phyloP scores from a whole-genome alignment of 768 basidiomycete genomes.

The Lactarius evosmus region DNA sequence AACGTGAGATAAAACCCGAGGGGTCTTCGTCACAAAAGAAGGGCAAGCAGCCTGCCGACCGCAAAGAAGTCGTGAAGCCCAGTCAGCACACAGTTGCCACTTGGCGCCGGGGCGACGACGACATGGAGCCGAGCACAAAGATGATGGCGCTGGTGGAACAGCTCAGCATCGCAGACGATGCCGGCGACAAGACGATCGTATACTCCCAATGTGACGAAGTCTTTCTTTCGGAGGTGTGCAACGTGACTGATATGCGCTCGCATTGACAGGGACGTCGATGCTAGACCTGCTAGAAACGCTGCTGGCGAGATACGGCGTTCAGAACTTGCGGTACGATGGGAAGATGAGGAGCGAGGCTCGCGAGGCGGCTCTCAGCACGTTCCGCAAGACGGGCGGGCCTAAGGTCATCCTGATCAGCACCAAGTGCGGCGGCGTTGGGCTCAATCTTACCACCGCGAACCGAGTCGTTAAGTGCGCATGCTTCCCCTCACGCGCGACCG shows the following conservation, averaged over 20 bases:
- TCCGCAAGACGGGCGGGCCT: conserved; percentile 55
- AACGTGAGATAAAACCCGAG: background rate
- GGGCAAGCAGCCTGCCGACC: conserved; percentile 34
- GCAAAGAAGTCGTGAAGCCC: conserved; percentile 10
- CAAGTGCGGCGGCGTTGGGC: conserved; percentile 67
- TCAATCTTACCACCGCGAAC: conserved; percentile 64
- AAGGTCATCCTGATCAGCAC: conserved; percentile 66
- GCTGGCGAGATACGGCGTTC: conserved; percentile 56
- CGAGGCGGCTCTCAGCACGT: conserved; percentile 48
- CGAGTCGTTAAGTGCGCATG: conserved; percentile 60
- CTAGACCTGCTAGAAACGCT: conserved; percentile 61
- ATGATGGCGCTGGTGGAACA: conserved; percentile 56
- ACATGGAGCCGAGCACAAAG: conserved; percentile 65
- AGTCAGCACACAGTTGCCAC: conserved; percentile 41
- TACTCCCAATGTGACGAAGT: conserved; percentile 61
- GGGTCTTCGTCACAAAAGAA: background rate
- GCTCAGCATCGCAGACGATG: conserved; percentile 55
- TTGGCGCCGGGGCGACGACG: conserved; percentile 59
- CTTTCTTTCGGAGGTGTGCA: background rate
- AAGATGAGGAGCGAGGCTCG: conserved; percentile 55
- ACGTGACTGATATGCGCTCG: background rate
- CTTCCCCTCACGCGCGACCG: background rate
- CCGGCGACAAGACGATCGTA: conserved; percentile 66
- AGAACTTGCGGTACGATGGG: conserved; percentile 63
- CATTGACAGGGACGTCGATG: conserved; percentile 64